phyloP scores from a whole-genome alignment of 1,139 yeast genomes.

The Zygosaccharomyces pseudobailii region DNA sequence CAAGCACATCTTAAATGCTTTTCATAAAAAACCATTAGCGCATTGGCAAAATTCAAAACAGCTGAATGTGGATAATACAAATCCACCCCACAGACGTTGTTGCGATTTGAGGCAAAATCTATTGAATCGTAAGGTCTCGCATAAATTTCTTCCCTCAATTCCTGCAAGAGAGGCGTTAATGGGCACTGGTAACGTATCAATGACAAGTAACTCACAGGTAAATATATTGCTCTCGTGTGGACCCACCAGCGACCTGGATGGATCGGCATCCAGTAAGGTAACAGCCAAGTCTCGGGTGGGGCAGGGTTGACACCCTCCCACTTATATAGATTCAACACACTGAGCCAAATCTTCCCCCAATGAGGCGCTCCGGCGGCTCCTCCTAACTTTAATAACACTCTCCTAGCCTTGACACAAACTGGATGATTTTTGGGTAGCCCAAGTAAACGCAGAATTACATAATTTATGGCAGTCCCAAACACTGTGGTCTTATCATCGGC shows the following conservation, averaged over 20 bases:
- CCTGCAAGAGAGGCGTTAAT: conserved; percentile 57
- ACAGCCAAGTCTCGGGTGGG: conserved; percentile 90
- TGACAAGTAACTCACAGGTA: conserved; percentile 80
- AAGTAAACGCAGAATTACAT: conserved; percentile 67
- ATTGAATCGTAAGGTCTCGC: conserved; percentile 58
- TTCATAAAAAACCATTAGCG: conserved; percentile 58
- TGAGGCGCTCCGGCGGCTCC: conserved; percentile 92
- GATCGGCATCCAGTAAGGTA: conserved; percentile 75
- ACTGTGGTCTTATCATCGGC: conserved; percentile 89
- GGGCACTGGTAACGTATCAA: conserved; percentile 53
- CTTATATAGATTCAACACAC: conserved; percentile 71
- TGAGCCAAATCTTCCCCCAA: conserved; percentile 95
- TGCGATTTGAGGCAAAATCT: conserved; percentile 65
- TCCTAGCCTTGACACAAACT: conserved; percentile 74
- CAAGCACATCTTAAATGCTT: conserved; percentile 67
- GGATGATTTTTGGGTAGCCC: conserved; percentile 74
- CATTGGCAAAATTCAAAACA: conserved; percentile 60
- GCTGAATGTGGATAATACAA: conserved; percentile 87
- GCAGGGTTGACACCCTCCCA: conserved; percentile 99
- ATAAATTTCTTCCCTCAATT: conserved; percentile 75
- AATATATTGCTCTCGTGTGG: conserved; percentile 88
- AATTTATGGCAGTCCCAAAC: conserved; percentile 88
- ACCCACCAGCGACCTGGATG: conserved; percentile 99
- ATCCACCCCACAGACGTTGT: conserved; percentile 87
- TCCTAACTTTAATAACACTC: conserved; percentile 65